Conservation (phyloP, 2,329 filamentous ascomycete species). For the Xylariaceae sp. region DNA sequence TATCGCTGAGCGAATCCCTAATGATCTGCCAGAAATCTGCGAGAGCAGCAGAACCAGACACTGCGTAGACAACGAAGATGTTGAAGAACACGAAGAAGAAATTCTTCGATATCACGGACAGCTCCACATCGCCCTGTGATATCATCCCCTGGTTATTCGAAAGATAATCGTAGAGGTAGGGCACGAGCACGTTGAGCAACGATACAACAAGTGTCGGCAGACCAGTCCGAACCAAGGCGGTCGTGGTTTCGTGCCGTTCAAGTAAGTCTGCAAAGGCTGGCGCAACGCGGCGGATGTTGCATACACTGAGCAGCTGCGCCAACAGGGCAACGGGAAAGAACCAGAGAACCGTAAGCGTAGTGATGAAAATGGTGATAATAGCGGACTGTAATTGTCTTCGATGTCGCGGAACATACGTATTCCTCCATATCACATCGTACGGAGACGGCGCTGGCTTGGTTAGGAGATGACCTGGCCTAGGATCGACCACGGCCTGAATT, state of each 20-base stretch:
- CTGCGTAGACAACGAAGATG: constrained; percentile 90
- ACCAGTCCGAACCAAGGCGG: constrained; percentile 78
- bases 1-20: constrained; percentile 69
- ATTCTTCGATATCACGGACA: constrained; percentile 95
- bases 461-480: constrained; percentile 76
- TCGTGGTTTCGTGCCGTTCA: constrained; percentile 60
- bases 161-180: constrained; percentile 90
- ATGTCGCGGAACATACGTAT: constrained; percentile 76
- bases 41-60: constrained; percentile 68
- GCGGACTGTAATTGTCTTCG: constrained; percentile 73
- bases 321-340: constrained; percentile 74
- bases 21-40: constrained; percentile 68
- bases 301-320: constrained; percentile 72
- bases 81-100: constrained; percentile 99
- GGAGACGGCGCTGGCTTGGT: constrained; percentile 84
- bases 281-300: constrained; percentile 68
- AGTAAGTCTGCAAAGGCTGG: constrained; percentile 65
- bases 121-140: constrained; percentile 86
- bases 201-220: constrained; percentile 81
- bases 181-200: constrained; percentile 80
- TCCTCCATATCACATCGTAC: constrained; percentile 89
- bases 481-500: constrained; percentile 88
- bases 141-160: constrained; percentile 91
- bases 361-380: constrained; percentile 77
- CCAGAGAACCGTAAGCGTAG: constrained; percentile 81